Evolutionary conservation across 352 stramenopile species (phyloP).

Genomic region (Pelagophyceae sp.): DNA sequence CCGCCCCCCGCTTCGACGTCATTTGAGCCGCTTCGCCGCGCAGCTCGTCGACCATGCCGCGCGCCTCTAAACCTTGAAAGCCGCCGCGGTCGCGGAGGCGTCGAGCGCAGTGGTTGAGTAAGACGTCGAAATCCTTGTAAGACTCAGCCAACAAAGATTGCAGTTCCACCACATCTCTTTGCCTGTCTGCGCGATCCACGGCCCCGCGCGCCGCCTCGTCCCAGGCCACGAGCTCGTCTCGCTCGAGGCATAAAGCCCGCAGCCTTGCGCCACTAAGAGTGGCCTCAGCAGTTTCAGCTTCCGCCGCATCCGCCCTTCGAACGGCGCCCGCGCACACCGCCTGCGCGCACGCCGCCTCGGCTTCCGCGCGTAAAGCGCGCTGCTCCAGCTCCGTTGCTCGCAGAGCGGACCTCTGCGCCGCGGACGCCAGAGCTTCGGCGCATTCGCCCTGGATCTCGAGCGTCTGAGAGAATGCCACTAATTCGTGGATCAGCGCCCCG

Average conservation of each 20-base stretch:
- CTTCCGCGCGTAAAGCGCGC: not conserved
- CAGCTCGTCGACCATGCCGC: not conserved
- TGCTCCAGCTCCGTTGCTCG: not conserved
- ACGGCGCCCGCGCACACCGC: no score
- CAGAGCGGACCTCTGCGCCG: not conserved
- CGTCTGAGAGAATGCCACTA: not conserved
- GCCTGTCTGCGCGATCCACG: not conserved
- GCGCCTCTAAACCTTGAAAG: not conserved
- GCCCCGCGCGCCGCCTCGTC: not conserved
- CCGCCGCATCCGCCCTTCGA: no score
- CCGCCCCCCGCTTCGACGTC: no score
- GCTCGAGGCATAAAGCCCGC: not conserved
- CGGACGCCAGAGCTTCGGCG: not conserved
- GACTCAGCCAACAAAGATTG: slow-evolving; percentile 1
- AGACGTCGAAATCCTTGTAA: not conserved
- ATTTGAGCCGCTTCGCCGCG: not conserved
- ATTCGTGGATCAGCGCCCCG: not conserved
- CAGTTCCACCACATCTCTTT: not conserved
- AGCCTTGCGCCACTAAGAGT: not conserved
- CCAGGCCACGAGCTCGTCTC: not conserved
- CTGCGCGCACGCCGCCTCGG: not conserved
- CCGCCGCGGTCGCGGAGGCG: not conserved
- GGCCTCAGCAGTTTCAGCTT: not conserved
- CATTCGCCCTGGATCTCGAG: not conserved
- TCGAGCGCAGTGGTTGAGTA: not conserved